phyloP scores from a whole-genome alignment of 1,139 yeast genomes.

The Pneumocystis canis region DNA sequence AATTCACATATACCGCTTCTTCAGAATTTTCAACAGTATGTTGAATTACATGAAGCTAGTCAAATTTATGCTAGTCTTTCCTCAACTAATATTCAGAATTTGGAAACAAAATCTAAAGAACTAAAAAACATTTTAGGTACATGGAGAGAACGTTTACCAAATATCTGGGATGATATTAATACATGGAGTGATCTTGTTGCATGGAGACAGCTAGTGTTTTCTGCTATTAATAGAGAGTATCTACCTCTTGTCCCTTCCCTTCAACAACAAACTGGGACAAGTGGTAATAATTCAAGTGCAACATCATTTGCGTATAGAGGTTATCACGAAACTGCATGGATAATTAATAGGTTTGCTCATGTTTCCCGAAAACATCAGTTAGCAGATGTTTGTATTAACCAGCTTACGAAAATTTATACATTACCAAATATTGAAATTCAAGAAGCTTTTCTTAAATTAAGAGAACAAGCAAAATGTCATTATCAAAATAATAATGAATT shows the following conservation, averaged over 20 bases:
- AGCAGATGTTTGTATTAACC: constrained; percentile 92
- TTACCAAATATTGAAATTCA: constrained; percentile 95
- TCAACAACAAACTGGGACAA: constrained; percentile 45
- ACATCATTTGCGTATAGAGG: constrained; percentile 93
- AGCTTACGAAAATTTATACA: constrained; percentile 83
- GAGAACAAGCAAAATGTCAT: constrained; percentile 96
- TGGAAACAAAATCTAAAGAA: constrained; percentile 86
- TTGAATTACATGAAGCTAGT: constrained; percentile 94
- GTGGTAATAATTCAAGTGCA: constrained; percentile 33
- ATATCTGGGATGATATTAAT: constrained; percentile 92
- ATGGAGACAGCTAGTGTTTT: constrained; percentile 97
- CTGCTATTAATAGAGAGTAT: constrained; percentile 87
- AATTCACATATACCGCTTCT: constrained; percentile 80
- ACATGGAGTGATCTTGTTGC: constrained; percentile 96
- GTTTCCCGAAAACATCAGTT: constrained; percentile 92
- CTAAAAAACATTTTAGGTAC: constrained; percentile 87
- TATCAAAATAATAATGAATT: constrained; percentile 78
- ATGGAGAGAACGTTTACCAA: constrained; percentile 95
- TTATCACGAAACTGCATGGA: constrained; percentile 98
- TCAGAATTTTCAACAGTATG: constrained; percentile 93
- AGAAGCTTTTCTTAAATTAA: constrained; percentile 85
- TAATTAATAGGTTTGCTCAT: constrained; percentile 92
- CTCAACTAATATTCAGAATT: constrained; percentile 78
- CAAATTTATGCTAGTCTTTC: constrained; percentile 83
- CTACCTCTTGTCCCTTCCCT: constrained; percentile 81